Evolutionary conservation across 2,329 filamentous ascomycete species (phyloP), one percentile per base, ranked within the genome.

Genomic region (Penicillium sp.): DNA sequence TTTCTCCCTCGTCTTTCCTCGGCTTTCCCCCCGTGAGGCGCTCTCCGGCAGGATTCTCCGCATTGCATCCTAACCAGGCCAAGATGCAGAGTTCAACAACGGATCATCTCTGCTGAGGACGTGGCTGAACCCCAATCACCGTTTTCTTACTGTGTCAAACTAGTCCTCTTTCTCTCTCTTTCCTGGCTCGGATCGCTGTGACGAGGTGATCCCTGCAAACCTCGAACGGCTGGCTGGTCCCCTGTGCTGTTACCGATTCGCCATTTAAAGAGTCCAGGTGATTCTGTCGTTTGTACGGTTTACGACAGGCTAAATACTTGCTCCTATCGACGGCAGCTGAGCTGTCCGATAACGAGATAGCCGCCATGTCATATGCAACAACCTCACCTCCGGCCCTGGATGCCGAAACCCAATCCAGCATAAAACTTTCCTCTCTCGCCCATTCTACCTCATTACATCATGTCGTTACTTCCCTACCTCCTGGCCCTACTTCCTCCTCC

Each of bases 31-130:
- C 63, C 61, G 57, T 57, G 64, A 67, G 68, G 63, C 62, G 70
- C 69, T 71, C 69, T 71, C 69, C 58, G 69, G 68, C 60, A 74
- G 71, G 63, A 69, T 68, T 67, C 69, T 70, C 63, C 67, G 66
- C 67, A 68, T 70, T 64, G 62, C 65, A 70, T 68, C 63, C 62
- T 59, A 67, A 60, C 62, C 64, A 65, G 66, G 70, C 62, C 71
- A 74, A 74, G 64, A 74, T 74, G 72, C 72, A 73, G 66, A 69
- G 65, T 70, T 69, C 69, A 69, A 73, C 64, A 67, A 62, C 65
- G 49, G 62, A 65, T 62, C 61, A 66, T 64, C 66, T 67, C 66
- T 68, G 64, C 65, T 73, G 67, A 69, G 65, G 67, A 70, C 67
- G 67, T 69, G 65, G 67, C 68, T 70, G 63, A 65, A 66, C 55